Base-by-base conservation (phyloP, 495 filamentous ascomycete species). In the Parathielavia hyrcaniae region DNA sequence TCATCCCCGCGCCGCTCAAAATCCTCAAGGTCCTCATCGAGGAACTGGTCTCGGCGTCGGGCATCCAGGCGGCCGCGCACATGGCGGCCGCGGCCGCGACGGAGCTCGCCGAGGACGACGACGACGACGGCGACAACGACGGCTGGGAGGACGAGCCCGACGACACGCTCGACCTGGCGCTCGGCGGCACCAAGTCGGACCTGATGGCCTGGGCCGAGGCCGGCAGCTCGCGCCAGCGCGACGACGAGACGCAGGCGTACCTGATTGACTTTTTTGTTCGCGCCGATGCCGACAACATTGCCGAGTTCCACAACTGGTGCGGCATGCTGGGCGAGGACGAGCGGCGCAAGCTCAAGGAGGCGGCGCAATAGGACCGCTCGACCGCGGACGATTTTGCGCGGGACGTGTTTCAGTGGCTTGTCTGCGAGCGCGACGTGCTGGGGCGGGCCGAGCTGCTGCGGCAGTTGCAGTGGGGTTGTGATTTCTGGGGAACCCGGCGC, bases 21-120 rank as follows among this genome's bases (percentile, higher is more conserved):
- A 96, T 98, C 66, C 74, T 96, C 72, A 98, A 98, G 75, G 87
- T 98, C 9, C 81, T 98, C 0, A 84, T 97, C 50, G 87, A 95
- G 67, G 93, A 98, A 71, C 81, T 98, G 26, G 76, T 76, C 20
- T 85, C 86, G 5, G 85, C 86, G 16, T 80, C 76, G 13, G 77
- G 76, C 40, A 62, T 60, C 17, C 62, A 69, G 8, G 73, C 64
- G 8, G 72, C 73, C 0, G 63, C 74, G 22, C 67, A 61, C 50
- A 75, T 78, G 14, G 81, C 85, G 13, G 77, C 80, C 32, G 81
- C 80, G 1, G 76, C 79, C 0, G 75, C 77, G 0, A 78, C 80
- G 19, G 71, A 82, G 17, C 65, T 71, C 13, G 74, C 80, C 23
- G 79, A 59, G 11, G 57, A 47, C 44, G 79, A 79, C 44, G 84